Conservation (phyloP, 495 filamentous ascomycete species). For the Hyphodiscus hymeniophilus region DNA sequence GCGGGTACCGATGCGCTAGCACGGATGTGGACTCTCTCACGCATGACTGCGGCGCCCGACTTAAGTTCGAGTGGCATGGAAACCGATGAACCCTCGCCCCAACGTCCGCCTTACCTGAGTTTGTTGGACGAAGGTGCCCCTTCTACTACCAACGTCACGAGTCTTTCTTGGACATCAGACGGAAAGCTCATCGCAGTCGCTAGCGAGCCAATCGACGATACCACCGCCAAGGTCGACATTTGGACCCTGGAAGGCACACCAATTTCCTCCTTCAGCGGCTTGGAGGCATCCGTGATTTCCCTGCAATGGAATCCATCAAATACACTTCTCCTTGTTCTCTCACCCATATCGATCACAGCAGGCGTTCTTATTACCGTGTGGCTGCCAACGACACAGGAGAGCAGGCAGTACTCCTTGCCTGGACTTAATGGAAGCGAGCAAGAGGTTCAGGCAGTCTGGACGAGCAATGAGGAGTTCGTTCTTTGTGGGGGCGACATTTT, state of each 20-base stretch:
- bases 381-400: conserved; percentile 30
- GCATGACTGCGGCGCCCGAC: conserved; percentile 31
- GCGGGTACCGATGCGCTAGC: conserved; percentile 71
- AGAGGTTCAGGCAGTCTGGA: conserved; percentile 52
- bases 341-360: conserved; percentile 23
- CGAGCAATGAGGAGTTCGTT: conserved; percentile 46
- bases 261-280: conserved; percentile 34
- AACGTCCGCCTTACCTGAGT: conserved; percentile 25
- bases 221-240: conserved; percentile 54
- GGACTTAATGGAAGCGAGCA: conserved; percentile 35
- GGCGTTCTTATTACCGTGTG: conserved; percentile 43
- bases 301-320: conserved; percentile 53
- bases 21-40: conserved; percentile 66
- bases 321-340: conserved; percentile 45
- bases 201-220: conserved; percentile 47
- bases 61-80: conserved; percentile 20
- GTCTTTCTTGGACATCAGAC: conserved; percentile 63
- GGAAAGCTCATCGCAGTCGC: conserved; percentile 63
- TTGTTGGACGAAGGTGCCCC: conserved; percentile 30
- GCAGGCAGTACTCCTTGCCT: conserved; percentile 33
- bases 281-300: conserved; percentile 46
- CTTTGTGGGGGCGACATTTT: conserved; percentile 49
- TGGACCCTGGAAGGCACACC: conserved; percentile 53
- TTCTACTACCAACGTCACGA: conserved; percentile 41
- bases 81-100: not conserved